phyloP scores from a whole-genome alignment of 352 stramenopile genomes.

The Aphanomyces euteiches region DNA sequence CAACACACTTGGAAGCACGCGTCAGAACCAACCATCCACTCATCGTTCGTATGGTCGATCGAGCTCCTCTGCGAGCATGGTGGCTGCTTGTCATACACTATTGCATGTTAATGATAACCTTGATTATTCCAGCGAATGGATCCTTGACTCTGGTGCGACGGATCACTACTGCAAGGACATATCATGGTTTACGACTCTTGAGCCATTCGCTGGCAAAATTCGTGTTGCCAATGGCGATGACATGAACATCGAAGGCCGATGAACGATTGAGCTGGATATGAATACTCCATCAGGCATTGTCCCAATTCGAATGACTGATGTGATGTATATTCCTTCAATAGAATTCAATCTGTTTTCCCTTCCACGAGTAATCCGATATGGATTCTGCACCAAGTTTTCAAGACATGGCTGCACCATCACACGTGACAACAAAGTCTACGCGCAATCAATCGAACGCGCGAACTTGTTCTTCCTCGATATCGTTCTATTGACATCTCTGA shows the following conservation, averaged over 20 bases:
- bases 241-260: background rate
- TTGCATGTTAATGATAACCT: background rate
- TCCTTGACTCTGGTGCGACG: background rate
- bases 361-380: background rate
- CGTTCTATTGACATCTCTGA: background rate
- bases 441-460: background rate
- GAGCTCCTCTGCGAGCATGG: background rate
- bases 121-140: background rate
- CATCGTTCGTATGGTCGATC: too few relatives aligned
- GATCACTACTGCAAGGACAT: conserved; percentile 2
- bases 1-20: background rate
- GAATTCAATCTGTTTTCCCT: background rate
- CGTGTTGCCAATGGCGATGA: conserved; percentile 1
- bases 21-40: too few relatives aligned
- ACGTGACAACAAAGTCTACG: conserved; percentile 1
- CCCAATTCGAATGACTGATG: background rate
- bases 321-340: background rate
- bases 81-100: background rate
- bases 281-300: conserved; percentile 3
- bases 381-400: background rate
- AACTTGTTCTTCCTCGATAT: conserved; percentile 9
- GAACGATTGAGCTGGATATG: background rate
- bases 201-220: background rate
- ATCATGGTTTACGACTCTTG: background rate
- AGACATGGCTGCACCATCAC: background rate